phyloP scores from a whole-genome alignment of 805 yeast species.

The Saccharomycopsis sp. region DNA sequence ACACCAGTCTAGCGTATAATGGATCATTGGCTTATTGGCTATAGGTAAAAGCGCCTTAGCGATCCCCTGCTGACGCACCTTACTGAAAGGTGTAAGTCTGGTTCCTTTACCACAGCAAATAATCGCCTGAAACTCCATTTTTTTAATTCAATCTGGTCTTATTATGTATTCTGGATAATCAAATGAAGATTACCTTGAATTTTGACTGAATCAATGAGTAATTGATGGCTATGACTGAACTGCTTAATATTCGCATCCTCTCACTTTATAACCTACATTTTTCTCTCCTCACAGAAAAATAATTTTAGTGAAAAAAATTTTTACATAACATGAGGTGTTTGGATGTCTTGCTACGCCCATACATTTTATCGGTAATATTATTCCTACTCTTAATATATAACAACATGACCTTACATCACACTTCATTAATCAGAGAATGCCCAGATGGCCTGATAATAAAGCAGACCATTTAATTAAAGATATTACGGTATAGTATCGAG shows the following conservation, averaged over 20 bases:
- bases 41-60: conserved; percentile 86
- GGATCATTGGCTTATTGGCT: conserved; percentile 84
- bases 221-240: neutral
- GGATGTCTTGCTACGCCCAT: no score
- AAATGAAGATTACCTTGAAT: no score
- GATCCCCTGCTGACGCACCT: conserved; percentile 52
- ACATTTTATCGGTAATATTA: no score
- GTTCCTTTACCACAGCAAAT: conserved; percentile 84
- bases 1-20: conserved; percentile 90
- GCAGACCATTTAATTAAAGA: no score
- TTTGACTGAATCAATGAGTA: neutral
- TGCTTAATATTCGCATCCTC: neutral
- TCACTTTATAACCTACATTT: neutral
- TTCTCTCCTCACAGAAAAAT: neutral
- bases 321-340: neutral
- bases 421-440: no score
- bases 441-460: no score
- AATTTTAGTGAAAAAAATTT: neutral
- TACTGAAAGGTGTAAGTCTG: conserved; percentile 64
- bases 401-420: conserved; percentile 85
- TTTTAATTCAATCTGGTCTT: no score
- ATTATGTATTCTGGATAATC: no score
- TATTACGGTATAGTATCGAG: no score
- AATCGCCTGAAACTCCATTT: conserved; percentile 89
- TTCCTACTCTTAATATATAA: conserved; percentile 85